Conservation (phyloP, 768 basidiomycete genomes). For the Wakefieldia striispora region DNA sequence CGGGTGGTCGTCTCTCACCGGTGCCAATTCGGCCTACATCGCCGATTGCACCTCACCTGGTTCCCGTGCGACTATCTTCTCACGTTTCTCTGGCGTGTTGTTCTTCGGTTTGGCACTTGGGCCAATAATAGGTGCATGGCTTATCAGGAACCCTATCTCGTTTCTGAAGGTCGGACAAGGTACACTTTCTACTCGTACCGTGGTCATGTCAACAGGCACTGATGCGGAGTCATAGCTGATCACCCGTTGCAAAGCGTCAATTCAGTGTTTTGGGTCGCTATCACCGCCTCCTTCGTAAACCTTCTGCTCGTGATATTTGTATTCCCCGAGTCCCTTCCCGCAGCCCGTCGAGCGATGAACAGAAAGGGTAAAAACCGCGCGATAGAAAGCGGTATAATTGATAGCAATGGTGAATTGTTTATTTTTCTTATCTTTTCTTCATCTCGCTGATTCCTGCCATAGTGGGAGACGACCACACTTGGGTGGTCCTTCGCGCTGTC, state of each 20-base stretch:
- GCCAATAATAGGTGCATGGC: constrained; percentile 61
- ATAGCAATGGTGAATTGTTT: constrained; percentile 9
- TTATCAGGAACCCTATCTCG: constrained; percentile 45
- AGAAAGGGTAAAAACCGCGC: constrained; percentile 32
- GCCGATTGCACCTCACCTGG: constrained; percentile 82
- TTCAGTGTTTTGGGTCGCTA: constrained; percentile 54
- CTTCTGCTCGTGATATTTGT: constrained; percentile 60
- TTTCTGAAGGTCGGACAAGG: constrained; percentile 29
- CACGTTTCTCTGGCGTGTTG: constrained; percentile 69
- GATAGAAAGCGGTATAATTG: constrained; percentile 9
- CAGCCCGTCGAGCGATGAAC: constrained; percentile 25
- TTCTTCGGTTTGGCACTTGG: constrained; percentile 78
- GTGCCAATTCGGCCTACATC: constrained; percentile 64
- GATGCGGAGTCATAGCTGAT: constrained; percentile 14
- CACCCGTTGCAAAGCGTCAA: constrained; percentile 40
- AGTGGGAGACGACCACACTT: constrained; percentile 6
- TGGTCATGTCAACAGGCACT: constrained; percentile 1
- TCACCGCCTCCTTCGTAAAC: constrained; percentile 43
- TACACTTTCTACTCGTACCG: constrained; percentile 8
- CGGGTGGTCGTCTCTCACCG: constrained; percentile 67
- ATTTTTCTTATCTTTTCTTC: neutral
- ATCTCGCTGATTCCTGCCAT: neutral
- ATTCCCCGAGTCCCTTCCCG: constrained; percentile 54
- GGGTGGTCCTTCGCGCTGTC: constrained; percentile 27
- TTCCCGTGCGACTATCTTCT: constrained; percentile 69